Conservation (phyloP, 768 basidiomycete genomes). For the Vishniacozyma victoriae region DNA sequence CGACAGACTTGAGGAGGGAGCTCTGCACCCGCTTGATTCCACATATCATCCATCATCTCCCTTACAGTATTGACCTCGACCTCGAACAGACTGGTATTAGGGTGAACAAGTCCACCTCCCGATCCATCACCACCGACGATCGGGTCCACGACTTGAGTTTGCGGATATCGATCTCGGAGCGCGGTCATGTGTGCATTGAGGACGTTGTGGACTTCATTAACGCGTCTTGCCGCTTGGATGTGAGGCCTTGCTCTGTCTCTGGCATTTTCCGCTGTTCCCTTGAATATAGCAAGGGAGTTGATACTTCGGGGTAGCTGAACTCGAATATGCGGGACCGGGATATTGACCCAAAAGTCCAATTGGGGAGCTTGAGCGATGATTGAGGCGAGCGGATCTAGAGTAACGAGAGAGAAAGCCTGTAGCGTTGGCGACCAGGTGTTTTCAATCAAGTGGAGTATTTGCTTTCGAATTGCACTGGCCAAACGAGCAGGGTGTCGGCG, state of each 20-base stretch:
- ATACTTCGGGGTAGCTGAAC: constrained; percentile 28
- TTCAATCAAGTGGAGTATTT: constrained; percentile 9
- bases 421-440: constrained; percentile 17
- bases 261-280: constrained; percentile 18
- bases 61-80: constrained; percentile 31
- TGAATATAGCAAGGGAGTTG: constrained; percentile 29
- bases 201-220: background rate
- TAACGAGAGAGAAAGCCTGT: constrained; percentile 29
- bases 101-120: constrained; percentile 23
- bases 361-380: constrained; percentile 21
- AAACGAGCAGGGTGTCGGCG: background rate
- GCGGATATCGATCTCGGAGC: background rate
- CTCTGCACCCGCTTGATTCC: constrained; percentile 25
- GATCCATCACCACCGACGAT: constrained; percentile 31
- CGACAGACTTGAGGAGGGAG: constrained; percentile 34
- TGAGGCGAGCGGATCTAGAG: constrained; percentile 27
- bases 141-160: constrained; percentile 1
- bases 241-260: constrained; percentile 8
- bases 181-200: background rate
- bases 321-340: constrained; percentile 25
- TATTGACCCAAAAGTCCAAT: constrained; percentile 26
- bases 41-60: constrained; percentile 35
- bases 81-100: constrained; percentile 28
- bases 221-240: background rate
- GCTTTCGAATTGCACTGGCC: constrained; percentile 5